These are phyloP conservation scores for Lanmaoa rubissima DNA, from an alignment of 768 basidiomycete species.

Conservation along the genomic window DNA sequence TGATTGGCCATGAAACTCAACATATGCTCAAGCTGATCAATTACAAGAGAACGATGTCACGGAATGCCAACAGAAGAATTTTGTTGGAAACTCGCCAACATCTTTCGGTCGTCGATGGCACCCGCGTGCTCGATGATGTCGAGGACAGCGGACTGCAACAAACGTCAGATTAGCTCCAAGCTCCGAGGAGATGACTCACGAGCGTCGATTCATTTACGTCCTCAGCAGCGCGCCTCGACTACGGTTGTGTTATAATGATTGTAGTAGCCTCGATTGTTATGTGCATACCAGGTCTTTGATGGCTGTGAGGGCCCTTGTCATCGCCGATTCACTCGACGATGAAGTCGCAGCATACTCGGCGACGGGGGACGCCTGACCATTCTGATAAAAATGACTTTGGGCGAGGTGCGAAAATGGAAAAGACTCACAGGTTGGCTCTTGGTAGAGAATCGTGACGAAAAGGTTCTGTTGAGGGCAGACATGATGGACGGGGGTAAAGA, in stretches of 20 bases:
- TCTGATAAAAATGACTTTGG: neutral
- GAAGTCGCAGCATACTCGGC: conserved; percentile 5
- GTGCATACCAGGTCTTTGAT: conserved; percentile 31
- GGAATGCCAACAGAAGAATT: neutral
- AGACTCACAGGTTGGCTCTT: conserved; percentile 28
- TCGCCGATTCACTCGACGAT: conserved; percentile 14
- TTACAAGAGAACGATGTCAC: neutral
- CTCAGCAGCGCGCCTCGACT: conserved; percentile 33
- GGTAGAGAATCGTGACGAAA: conserved; percentile 31
- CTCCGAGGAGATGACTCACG: conserved; percentile 7
- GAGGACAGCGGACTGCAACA: conserved; percentile 52
- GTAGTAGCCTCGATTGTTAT: neutral
- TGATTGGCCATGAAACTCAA: conserved; percentile 61
- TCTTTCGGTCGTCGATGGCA: conserved; percentile 73
- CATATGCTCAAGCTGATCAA: conserved; percentile 63
- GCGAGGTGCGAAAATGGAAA: neutral
- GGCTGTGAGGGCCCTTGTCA: conserved; percentile 25
- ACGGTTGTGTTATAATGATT: neutral
- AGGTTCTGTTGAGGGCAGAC: conserved; percentile 29
- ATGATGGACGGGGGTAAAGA: conserved; percentile 16
- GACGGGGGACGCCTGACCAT: conserved; percentile 14
- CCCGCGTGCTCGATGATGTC: conserved; percentile 60
- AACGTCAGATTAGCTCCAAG: neutral
- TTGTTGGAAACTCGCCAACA: conserved; percentile 50
- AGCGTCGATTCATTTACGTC: conserved; percentile 30